Conservation (phyloP, 371 early-diverging fungal genomes). For the Capniomyces stellatus region DNA sequence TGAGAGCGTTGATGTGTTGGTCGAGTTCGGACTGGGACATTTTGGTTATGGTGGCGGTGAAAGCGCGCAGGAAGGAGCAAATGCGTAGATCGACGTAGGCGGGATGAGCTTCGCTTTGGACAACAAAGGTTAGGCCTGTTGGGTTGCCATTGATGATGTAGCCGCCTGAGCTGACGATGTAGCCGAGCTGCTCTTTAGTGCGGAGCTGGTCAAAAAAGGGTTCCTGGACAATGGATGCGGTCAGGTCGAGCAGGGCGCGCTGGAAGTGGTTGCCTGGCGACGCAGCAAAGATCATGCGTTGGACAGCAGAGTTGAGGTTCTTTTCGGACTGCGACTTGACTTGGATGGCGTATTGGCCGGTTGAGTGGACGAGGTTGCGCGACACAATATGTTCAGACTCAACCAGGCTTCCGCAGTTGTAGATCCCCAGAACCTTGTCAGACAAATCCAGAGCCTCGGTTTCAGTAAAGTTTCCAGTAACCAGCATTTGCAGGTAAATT, state of each 20-base stretch:
- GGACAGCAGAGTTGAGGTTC: slow-evolving; percentile 69
- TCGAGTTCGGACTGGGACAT: slow-evolving; percentile 55
- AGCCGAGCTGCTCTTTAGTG: slow-evolving; percentile 75
- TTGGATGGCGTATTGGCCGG: slow-evolving; percentile 37
- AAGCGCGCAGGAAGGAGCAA: slow-evolving; percentile 46
- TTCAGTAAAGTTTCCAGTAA: slow-evolving; percentile 61
- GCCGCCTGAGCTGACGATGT: slow-evolving; percentile 28
- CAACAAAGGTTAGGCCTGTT: slow-evolving; percentile 50
- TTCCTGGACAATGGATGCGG: slow-evolving; percentile 62
- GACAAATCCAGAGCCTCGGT: slow-evolving; percentile 42
- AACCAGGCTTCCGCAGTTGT: slow-evolving; percentile 31
- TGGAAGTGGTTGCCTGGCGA: slow-evolving; percentile 8
- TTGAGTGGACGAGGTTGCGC: slow-evolving; percentile 40
- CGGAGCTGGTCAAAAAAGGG: slow-evolving; percentile 83
- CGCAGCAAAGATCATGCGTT: slow-evolving; percentile 34
- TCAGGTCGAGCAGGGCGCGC: slow-evolving; percentile 46
- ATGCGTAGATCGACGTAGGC: slow-evolving; percentile 66
- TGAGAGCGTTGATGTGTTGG: slow-evolving; percentile 51
- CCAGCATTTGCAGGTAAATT: slow-evolving; percentile 55
- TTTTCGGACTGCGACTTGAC: slow-evolving; percentile 45
- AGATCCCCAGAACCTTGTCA: slow-evolving; percentile 27
- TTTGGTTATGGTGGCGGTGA: slow-evolving; percentile 30
- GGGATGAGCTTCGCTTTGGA: slow-evolving; percentile 78
- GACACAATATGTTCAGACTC: slow-evolving; percentile 37
- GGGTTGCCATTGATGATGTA: slow-evolving; percentile 5